Conservation (phyloP, 495 filamentous ascomycete genomes). For the Chaetomium cochliodes region DNA sequence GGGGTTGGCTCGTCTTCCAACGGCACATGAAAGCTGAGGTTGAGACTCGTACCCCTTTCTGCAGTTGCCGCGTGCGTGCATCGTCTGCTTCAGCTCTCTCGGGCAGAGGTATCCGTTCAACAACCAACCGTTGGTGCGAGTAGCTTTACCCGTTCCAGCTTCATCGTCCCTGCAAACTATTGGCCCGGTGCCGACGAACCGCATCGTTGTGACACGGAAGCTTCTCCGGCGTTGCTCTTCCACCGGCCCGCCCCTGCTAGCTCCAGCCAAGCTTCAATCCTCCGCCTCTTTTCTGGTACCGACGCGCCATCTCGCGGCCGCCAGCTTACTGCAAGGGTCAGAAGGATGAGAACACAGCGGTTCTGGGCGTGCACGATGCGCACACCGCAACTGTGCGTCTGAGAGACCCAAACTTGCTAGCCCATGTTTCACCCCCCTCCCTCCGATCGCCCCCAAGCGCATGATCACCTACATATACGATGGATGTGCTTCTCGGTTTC, state of each 20-base stretch:
- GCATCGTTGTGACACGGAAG: not conserved
- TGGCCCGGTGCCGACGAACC: not conserved
- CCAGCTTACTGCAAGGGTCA: not conserved
- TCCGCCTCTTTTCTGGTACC: not conserved
- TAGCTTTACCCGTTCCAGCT: not conserved
- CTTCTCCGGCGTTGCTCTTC: not conserved
- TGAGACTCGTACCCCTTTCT: not conserved
- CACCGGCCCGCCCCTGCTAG: not conserved
- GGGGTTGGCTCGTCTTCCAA: not conserved
- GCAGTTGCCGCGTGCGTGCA: slow-evolving; percentile 4
- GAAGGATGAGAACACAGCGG: not conserved
- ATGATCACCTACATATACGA: not conserved
- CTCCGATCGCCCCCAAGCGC: not conserved
- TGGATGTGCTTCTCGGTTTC: not conserved
- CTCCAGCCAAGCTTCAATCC: not conserved
- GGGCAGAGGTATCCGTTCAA: not conserved
- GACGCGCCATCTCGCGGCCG: not conserved
- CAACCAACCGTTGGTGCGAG: not conserved
- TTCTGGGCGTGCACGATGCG: not conserved
- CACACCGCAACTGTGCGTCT: not conserved
- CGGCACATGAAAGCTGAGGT: slow-evolving; percentile 5
- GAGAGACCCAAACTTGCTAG: not conserved
- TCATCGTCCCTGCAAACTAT: not conserved
- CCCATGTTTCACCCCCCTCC: slow-evolving; percentile 9
- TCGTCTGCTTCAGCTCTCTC: not conserved